phyloP scores from a whole-genome alignment of 768 basidiomycete species.

The Boletus reticulatus region DNA sequence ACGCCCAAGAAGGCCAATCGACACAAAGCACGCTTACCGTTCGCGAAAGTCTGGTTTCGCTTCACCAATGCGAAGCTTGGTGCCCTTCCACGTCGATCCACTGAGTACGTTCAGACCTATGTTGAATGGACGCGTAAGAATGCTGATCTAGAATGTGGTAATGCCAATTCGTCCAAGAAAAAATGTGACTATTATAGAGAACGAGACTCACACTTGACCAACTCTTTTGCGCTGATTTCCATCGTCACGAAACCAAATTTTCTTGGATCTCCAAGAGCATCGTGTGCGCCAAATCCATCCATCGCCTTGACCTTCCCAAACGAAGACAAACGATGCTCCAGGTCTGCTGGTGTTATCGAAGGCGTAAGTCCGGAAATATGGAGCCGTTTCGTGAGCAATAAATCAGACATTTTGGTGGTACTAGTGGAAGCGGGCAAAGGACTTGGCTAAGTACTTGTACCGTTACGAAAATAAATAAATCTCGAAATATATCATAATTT shows the following conservation, averaged over 20 bases:
- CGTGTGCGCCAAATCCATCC: constrained; percentile 64
- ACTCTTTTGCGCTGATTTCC: constrained; percentile 39
- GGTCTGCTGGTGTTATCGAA: constrained; percentile 53
- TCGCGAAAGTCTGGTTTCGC: constrained; percentile 74
- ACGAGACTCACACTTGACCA: constrained; percentile 59
- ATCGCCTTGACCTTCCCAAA: constrained; percentile 70
- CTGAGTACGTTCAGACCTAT: constrained; percentile 73
- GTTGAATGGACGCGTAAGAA: constrained; percentile 4
- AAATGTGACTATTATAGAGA: neutral
- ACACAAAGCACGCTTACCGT: constrained; percentile 39
- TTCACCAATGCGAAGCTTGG: constrained; percentile 78
- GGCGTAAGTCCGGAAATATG: constrained; percentile 78
- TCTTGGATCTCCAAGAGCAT: constrained; percentile 63
- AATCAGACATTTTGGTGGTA: constrained; percentile 13
- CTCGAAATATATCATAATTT: neutral
- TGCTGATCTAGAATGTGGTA: neutral
- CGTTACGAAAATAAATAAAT: neutral
- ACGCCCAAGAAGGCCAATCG: neutral
- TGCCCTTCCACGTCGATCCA: constrained; percentile 86
- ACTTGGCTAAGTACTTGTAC: constrained; percentile 4
- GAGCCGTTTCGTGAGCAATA: constrained; percentile 52
- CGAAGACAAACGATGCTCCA: constrained; percentile 53
- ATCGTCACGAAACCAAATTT: constrained; percentile 76
- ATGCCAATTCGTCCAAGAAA: neutral
- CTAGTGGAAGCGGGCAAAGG: constrained; percentile 26